Evolutionary conservation across 139 green algal genomes (phyloP).

Genomic region (Astrephomene gubernaculifera): DNA sequence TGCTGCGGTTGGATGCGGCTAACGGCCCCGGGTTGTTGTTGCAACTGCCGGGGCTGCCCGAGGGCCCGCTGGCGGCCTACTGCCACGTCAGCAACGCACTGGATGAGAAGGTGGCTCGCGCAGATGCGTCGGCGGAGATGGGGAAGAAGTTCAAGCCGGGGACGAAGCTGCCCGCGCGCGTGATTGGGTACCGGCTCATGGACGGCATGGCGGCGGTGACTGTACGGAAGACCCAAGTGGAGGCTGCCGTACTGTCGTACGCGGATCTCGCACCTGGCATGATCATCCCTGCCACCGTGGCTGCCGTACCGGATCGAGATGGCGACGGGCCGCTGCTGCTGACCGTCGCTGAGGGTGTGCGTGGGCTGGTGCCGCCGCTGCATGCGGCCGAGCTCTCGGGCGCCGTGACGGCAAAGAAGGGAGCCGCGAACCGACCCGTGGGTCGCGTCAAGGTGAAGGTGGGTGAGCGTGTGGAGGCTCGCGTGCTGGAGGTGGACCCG

Average conservation of each 20-base stretch:
- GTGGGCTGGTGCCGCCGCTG: slow-evolving; percentile 47
- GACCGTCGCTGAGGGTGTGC: slow-evolving; percentile 23
- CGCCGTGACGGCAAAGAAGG: background rate
- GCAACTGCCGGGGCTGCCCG: slow-evolving; percentile 59
- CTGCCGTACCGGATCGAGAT: slow-evolving; percentile 15
- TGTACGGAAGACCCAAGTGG: slow-evolving; percentile 51
- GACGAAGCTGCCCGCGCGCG: slow-evolving; percentile 66
- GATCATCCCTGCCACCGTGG: slow-evolving; percentile 37
- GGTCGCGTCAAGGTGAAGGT: slow-evolving; percentile 61
- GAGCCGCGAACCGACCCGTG: slow-evolving; percentile 34
- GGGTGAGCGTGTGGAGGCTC: slow-evolving; percentile 68
- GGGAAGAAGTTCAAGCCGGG: slow-evolving; percentile 62
- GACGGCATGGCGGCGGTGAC: slow-evolving; percentile 83
- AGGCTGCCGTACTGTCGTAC: slow-evolving; percentile 41
- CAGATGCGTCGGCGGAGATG: slow-evolving; percentile 43
- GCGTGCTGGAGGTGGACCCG: slow-evolving; percentile 75
- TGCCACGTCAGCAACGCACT: slow-evolving; percentile 84
- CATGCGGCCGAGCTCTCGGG: slow-evolving; percentile 65
- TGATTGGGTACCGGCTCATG: slow-evolving; percentile 88
- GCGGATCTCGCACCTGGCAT: slow-evolving; percentile 51
- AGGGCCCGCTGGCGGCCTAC: slow-evolving; percentile 58
- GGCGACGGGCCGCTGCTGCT: slow-evolving; percentile 45
- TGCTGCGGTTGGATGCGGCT: slow-evolving; percentile 76
- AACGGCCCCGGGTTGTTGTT: slow-evolving; percentile 78
- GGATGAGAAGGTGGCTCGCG: slow-evolving; percentile 60